These are phyloP conservation scores for Lophiostoma macrostomum DNA, from an alignment of 495 filamentous ascomycete genomes.

Conservation along the genomic window DNA sequence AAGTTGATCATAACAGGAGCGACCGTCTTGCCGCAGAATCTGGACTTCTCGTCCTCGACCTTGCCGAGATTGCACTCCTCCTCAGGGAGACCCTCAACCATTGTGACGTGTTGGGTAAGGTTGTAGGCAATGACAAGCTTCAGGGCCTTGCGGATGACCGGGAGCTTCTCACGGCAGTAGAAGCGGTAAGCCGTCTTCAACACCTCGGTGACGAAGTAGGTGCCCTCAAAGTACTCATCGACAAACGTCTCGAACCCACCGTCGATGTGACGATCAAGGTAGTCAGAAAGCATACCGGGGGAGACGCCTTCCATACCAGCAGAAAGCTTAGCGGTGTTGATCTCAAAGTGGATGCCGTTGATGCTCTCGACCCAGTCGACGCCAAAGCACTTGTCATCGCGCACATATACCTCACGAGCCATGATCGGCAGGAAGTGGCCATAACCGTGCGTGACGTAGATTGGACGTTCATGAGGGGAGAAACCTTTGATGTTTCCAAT, in stretches of 20 bases:
- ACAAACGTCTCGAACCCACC: constrained; percentile 85
- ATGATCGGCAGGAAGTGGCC: constrained; percentile 82
- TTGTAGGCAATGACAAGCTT: constrained; percentile 93
- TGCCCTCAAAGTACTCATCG: constrained; percentile 91
- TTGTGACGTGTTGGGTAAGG: constrained; percentile 83
- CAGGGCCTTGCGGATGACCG: constrained; percentile 84
- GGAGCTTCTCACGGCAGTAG: constrained; percentile 75
- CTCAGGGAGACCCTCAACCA: constrained; percentile 82
- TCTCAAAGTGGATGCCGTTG: constrained; percentile 70
- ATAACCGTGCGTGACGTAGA: constrained; percentile 69
- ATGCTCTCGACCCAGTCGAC: constrained; percentile 85
- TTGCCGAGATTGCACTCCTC: constrained; percentile 74
- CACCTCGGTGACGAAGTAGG: constrained; percentile 86
- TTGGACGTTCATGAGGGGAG: constrained; percentile 64
- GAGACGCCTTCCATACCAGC: constrained; percentile 82
- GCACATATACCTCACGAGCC: constrained; percentile 86
- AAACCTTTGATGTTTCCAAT: constrained; percentile 93
- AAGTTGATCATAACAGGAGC: constrained; percentile 98
- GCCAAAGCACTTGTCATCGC: constrained; percentile 86
- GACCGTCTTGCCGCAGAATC: constrained; percentile 79
- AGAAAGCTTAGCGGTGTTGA: constrained; percentile 78
- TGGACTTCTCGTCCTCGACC: constrained; percentile 73
- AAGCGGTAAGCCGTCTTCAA: constrained; percentile 90
- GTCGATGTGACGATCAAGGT: constrained; percentile 89
- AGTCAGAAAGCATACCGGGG: constrained; percentile 71